phyloP scores from a whole-genome alignment of 2,329 filamentous ascomycete genomes.

The Alternaria sp. region DNA sequence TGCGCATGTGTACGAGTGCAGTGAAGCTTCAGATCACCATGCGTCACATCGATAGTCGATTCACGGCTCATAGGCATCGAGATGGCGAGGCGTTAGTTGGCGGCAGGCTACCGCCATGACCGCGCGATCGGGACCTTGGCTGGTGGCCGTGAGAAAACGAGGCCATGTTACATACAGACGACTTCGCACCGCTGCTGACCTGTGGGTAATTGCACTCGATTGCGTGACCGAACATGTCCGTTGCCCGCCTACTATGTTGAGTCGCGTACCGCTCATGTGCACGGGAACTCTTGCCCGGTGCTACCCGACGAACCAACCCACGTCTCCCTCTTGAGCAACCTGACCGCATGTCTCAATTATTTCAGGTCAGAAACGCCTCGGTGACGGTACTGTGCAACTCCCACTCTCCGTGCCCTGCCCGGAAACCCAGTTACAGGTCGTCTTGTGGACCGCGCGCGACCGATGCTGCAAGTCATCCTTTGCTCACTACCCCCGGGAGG shows the following conservation, averaged over 20 bases:
- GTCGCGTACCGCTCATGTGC: conserved; percentile 34
- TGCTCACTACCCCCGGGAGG: conserved; percentile 43
- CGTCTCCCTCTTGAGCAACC: conserved; percentile 26
- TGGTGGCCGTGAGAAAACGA: conserved; percentile 42
- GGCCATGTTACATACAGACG: conserved; percentile 44
- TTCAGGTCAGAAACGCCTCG: conserved; percentile 37
- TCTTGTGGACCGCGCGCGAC: conserved; percentile 38
- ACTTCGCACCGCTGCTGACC: conserved; percentile 28
- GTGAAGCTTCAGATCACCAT: conserved; percentile 21
- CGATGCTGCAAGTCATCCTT: conserved; percentile 50
- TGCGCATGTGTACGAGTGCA: conserved; percentile 4
- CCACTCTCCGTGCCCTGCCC: conserved; percentile 33
- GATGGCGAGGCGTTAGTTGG: conserved; percentile 25
- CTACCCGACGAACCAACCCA: conserved; percentile 36
- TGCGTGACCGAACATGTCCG: conserved; percentile 46
- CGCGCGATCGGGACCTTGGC: conserved; percentile 39
- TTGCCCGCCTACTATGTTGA: conserved; percentile 33
- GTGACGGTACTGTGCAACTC: conserved; percentile 45
- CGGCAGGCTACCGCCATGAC: conserved; percentile 32
- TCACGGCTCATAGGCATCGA: conserved; percentile 26
- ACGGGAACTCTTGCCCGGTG: conserved; percentile 40
- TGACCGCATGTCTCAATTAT: conserved; percentile 46
- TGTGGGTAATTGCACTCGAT: conserved; percentile 22
- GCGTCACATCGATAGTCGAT: conserved; percentile 26
- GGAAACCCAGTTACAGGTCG: conserved; percentile 41